These are phyloP conservation scores for Leccinum disarticulatum DNA, from an alignment of 768 basidiomycete species.

Conservation along the genomic window DNA sequence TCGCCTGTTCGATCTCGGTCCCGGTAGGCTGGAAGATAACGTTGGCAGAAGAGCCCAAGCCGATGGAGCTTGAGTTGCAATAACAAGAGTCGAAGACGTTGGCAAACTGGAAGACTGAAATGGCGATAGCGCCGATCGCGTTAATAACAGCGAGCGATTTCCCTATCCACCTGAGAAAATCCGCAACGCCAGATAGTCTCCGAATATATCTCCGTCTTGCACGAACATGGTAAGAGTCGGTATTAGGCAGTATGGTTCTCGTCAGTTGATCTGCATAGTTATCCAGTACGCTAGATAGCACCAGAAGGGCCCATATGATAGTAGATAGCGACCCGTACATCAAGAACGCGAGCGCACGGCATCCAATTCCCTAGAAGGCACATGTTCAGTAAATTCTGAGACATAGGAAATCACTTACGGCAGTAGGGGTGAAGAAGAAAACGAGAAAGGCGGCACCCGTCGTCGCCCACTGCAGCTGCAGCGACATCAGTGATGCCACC, in stretches of 20 bases:
- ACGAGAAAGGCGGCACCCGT: too few species aligned
- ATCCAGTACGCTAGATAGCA: too few species aligned
- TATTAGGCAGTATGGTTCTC: not conserved
- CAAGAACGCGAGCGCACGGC: too few species aligned
- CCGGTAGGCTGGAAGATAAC: conserved; percentile 20
- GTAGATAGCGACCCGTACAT: too few species aligned
- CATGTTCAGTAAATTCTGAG: too few species aligned
- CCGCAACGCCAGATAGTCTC: not conserved
- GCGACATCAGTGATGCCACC: too few species aligned
- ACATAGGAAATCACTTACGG: too few species aligned
- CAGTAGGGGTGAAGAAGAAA: too few species aligned
- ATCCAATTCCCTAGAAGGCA: too few species aligned
- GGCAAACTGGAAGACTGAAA: conserved; percentile 32
- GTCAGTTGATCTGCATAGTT: too few species aligned
- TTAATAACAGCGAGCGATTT: conserved; percentile 31
- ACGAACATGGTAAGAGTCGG: not conserved
- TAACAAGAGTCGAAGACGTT: conserved; percentile 29
- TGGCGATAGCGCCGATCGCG: conserved; percentile 22
- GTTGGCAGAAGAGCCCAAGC: conserved; percentile 25
- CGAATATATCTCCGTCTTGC: not conserved
- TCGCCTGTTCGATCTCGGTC: conserved; percentile 29
- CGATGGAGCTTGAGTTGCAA: conserved; percentile 28
- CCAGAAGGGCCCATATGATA: too few species aligned
- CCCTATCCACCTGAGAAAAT: conserved; percentile 26
- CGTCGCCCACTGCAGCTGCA: too few species aligned